A percentile compares a stretch with the other conserved stretches of the same genome.
Conservation (phyloP, 2,329 filamentous ascomycete genomes). For the Chaetomium globosum region DNA sequence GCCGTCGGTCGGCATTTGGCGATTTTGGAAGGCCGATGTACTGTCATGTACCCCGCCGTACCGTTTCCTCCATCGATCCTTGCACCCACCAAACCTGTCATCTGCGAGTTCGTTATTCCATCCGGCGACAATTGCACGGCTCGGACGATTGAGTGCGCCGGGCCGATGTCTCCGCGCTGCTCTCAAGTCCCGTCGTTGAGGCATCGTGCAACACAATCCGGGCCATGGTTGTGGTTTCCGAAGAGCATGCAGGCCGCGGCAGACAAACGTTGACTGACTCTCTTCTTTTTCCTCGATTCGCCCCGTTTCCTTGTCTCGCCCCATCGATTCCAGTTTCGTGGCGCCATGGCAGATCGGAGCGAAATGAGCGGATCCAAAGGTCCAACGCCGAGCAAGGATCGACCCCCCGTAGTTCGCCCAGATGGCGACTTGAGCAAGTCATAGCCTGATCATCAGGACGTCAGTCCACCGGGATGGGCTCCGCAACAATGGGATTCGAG, state of each 20-base stretch:
- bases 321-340: neutral
- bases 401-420: neutral
- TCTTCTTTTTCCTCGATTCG: neutral
- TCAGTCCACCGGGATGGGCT: constrained; percentile 1
- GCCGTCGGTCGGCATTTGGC: constrained; percentile 18
- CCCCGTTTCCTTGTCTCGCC: neutral
- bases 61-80: constrained; percentile 4
- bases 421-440: constrained; percentile 9
- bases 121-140: neutral
- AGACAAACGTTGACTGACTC: neutral
- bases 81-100: neutral
- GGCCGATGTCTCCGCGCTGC: neutral
- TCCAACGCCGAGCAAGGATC: constrained; percentile 11
- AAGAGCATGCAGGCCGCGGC: neutral
- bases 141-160: neutral
- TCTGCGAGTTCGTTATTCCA: neutral
- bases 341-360: constrained; percentile 3
- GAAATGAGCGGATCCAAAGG: neutral
- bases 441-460: constrained; percentile 23
- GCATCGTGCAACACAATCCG: neutral
- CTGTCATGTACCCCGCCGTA: constrained; percentile 21
- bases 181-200: neutral
- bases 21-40: constrained; percentile 18
- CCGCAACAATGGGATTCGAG: constrained; percentile 18
- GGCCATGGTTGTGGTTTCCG: neutral